A percentile compares a stretch with the other conserved stretches of the same genome.
These are phyloP conservation scores for Geotrichum candidum DNA, from an alignment of 1,139 yeast species.

Conservation along the genomic window DNA sequence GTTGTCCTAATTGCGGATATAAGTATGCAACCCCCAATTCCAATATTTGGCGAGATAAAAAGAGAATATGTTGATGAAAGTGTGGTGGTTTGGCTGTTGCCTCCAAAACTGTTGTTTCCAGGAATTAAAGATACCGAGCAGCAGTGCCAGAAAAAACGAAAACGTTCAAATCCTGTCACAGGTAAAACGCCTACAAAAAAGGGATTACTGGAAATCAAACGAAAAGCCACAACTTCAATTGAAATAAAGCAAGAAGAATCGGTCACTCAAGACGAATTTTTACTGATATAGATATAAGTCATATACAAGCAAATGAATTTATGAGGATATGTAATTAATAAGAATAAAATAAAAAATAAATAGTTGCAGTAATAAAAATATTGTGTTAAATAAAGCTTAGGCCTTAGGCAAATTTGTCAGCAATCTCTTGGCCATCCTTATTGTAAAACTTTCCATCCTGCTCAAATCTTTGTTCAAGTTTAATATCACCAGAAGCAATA, in stretches of 20 bases:
- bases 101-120: slow-evolving; percentile 6
- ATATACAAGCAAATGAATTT: not conserved
- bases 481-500: slow-evolving; percentile 2
- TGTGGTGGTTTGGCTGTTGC: slow-evolving; percentile 2
- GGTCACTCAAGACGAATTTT: not conserved
- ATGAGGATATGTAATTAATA: not conserved
- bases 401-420: slow-evolving; percentile 11
- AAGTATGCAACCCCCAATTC: not conserved
- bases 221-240: not conserved
- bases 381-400: not conserved
- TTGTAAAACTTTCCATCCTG: slow-evolving; percentile 11
- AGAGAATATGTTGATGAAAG: not conserved
- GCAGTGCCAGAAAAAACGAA: not conserved
- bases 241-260: not conserved
- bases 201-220: not conserved
- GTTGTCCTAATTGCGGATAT: not conserved
- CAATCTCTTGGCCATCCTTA: slow-evolving; percentile 14
- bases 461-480: slow-evolving; percentile 7
- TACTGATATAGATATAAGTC: not conserved
- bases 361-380: not conserved
- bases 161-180: not conserved
- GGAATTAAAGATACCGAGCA: not conserved
- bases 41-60: not conserved
- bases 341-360: not conserved
- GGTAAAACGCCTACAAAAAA: not conserved